A percentile compares a stretch with the other conserved stretches of the same genome.
phyloP scores from a whole-genome alignment of 2,329 filamentous ascomycete species.

The Paraphaeosphaeria sporulosa region DNA sequence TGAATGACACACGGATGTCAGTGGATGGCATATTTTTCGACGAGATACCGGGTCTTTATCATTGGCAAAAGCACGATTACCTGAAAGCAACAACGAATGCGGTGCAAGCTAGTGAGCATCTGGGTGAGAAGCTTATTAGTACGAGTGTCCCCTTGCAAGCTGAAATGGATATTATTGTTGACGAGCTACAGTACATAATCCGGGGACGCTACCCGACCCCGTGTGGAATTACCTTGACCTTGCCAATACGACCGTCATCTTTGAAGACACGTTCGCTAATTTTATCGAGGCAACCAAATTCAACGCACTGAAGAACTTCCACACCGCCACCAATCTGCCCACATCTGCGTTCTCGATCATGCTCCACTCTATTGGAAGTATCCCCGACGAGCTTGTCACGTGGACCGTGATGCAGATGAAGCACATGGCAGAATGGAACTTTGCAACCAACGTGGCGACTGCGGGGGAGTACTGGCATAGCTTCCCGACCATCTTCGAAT shows the following conservation, averaged over 20 bases:
- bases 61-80: constrained; percentile 29
- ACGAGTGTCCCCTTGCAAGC: neutral
- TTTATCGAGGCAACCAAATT: constrained; percentile 26
- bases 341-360: constrained; percentile 26
- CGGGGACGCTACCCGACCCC: constrained; percentile 26
- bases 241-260: constrained; percentile 34
- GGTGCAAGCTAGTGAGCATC: constrained; percentile 14
- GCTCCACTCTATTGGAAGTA: constrained; percentile 27
- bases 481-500: constrained; percentile 24
- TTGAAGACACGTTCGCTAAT: constrained; percentile 29
- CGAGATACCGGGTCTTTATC: constrained; percentile 51
- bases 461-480: constrained; percentile 32
- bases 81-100: constrained; percentile 19
- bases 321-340: constrained; percentile 14
- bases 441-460: constrained; percentile 21
- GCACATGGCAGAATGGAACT: constrained; percentile 26
- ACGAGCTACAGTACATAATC: constrained; percentile 22
- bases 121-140: constrained; percentile 33
- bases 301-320: constrained; percentile 24
- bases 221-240: constrained; percentile 32
- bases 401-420: constrained; percentile 29
- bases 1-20: constrained; percentile 46
- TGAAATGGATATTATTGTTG: neutral
- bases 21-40: constrained; percentile 56
- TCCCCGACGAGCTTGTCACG: constrained; percentile 26